Evolutionary conservation across 1,284 basidiomycete genomes (phyloP).

Genomic region (Cutaneotrichosporon sp.): DNA sequence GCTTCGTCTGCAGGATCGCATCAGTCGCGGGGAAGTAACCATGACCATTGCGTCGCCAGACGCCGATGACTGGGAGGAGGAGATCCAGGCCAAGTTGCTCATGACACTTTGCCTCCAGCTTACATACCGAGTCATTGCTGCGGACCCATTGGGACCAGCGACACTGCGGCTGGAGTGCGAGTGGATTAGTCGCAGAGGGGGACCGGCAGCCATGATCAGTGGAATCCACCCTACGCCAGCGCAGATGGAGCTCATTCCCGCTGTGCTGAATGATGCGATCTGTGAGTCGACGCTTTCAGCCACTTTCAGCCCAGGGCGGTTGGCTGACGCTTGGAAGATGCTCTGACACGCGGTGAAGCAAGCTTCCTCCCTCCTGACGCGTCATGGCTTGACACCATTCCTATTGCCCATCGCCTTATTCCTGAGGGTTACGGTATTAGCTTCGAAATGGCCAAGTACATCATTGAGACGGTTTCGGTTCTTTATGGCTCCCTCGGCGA

Average conservation of each 20-base stretch:
- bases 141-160: conserved; percentile 3
- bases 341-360: conserved; percentile 1
- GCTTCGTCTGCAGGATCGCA: neutral
- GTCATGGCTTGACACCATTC: conserved; percentile 6
- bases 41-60: neutral
- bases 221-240: neutral
- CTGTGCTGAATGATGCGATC: conserved; percentile 1
- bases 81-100: conserved; percentile 6
- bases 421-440: conserved; percentile 11
- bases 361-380: conserved; percentile 4
- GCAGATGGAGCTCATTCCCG: conserved; percentile 4
- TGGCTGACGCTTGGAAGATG: neutral
- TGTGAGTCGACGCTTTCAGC: neutral
- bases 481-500: neutral
- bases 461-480: conserved; percentile 2
- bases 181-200: neutral
- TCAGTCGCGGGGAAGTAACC: neutral
- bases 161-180: conserved; percentile 6
- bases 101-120: conserved; percentile 5
- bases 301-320: neutral
- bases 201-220: neutral
- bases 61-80: conserved; percentile 5
- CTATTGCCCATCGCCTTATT: conserved; percentile 1
- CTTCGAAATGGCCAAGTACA: conserved; percentile 6
- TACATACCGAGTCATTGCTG: conserved; percentile 1